Conservation (phyloP, 441 rosid species). For the Populus hybrid region DNA sequence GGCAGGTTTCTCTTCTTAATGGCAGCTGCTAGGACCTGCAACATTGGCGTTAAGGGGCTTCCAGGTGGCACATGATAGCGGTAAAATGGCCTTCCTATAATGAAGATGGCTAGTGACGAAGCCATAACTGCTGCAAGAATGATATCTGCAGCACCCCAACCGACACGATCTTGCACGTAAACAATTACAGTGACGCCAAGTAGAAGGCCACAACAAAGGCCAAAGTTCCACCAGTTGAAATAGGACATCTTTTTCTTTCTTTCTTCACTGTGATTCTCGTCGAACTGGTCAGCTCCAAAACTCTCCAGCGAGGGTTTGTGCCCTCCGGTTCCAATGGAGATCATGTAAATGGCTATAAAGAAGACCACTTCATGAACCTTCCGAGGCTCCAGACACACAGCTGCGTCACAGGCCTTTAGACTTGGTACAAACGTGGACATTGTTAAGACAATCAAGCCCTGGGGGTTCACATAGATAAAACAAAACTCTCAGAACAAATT, state of each 20-base stretch:
- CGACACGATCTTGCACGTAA: constrained; percentile 71
- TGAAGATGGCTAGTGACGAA: constrained; percentile 53
- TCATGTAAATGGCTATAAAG: constrained; percentile 69
- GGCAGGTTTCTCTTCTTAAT: constrained; percentile 63
- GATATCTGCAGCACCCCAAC: constrained; percentile 73
- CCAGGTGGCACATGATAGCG: constrained; percentile 66
- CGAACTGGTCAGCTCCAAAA: constrained; percentile 96
- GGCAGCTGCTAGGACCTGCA: constrained; percentile 79
- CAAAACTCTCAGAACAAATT: neutral
- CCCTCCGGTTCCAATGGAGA: constrained; percentile 90
- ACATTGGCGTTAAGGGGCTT: constrained; percentile 76
- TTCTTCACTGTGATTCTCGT: constrained; percentile 65
- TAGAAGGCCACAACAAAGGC: constrained; percentile 67
- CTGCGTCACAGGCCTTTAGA: constrained; percentile 54
- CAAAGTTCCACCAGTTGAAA: constrained; percentile 93
- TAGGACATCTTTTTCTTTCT: constrained; percentile 84
- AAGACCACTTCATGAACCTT: constrained; percentile 65
- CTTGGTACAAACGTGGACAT: constrained; percentile 76
- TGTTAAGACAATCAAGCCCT: constrained; percentile 71
- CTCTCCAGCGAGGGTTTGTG: constrained; percentile 92
- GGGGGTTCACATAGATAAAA: constrained; percentile 8
- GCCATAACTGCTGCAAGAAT: constrained; percentile 63
- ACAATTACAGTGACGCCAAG: constrained; percentile 70
- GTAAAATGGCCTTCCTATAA: constrained; percentile 65
- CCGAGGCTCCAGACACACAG: constrained; percentile 44